Percentiles rank a stretch among this genome's conserved stretches.
phyloP scores from a whole-genome alignment of 2,329 filamentous ascomycete genomes.

The Aspergillus intermedius region DNA sequence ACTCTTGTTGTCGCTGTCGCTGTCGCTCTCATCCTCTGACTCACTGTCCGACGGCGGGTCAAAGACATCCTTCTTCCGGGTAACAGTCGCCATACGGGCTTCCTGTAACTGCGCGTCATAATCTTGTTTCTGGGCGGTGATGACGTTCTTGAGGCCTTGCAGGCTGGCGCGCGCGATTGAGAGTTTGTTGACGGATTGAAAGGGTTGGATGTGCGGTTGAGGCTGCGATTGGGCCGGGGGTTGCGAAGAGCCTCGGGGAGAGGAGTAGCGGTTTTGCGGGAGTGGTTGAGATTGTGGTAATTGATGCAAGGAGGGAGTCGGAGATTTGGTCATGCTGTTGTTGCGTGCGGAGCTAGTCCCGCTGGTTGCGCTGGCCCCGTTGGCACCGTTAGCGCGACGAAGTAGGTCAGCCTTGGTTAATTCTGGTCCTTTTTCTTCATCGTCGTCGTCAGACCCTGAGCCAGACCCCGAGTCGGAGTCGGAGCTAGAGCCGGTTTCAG shows the following conservation, averaged over 20 bases:
- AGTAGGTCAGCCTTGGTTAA: not conserved
- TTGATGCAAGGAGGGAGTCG: not conserved
- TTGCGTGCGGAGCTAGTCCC: not conserved
- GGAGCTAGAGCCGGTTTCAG: no score
- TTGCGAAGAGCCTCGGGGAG: not conserved
- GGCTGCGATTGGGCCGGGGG: not conserved
- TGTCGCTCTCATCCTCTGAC: constrained; percentile 11
- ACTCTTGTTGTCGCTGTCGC: constrained; percentile 8
- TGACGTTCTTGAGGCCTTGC: not conserved
- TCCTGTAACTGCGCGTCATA: not conserved
- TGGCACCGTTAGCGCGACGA: not conserved
- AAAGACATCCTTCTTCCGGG: constrained; percentile 3
- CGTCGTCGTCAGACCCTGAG: constrained; percentile 1
- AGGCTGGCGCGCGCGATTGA: not conserved
- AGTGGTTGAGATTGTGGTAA: not conserved
- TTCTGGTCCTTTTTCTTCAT: not conserved
- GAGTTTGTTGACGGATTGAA: not conserved
- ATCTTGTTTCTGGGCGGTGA: not conserved
- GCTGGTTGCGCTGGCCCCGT: no score
- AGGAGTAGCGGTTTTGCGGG: constrained; percentile 1
- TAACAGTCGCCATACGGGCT: not conserved
- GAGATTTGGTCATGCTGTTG: not conserved
- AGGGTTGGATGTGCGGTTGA: not conserved
- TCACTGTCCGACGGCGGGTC: constrained; percentile 12
- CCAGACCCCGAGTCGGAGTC: constrained; percentile 3